Percentiles rank a stretch among this genome's conserved stretches.
These are phyloP conservation scores for Boletus patriciae DNA, from an alignment of 768 basidiomycete genomes.

Conservation along the genomic window DNA sequence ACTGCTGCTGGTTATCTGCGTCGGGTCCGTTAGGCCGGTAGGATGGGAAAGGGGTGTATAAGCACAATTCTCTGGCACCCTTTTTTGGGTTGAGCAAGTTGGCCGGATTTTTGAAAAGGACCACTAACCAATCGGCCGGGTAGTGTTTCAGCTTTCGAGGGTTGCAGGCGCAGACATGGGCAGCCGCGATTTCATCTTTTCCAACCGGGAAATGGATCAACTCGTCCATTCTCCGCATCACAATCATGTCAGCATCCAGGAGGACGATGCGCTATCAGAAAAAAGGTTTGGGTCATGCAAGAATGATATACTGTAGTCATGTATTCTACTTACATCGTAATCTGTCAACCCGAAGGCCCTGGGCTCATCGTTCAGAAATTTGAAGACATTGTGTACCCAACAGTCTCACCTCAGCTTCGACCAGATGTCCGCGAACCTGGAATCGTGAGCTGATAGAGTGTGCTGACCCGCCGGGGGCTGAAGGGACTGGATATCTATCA, in stretches of 20 bases:
- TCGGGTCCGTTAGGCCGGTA: conserved; percentile 47
- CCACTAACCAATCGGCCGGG: conserved; percentile 76
- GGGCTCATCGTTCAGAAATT: background rate
- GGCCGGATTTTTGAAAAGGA: background rate
- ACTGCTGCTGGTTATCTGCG: conserved; percentile 39
- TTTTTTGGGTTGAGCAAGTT: conserved; percentile 32
- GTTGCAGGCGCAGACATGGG: conserved; percentile 93
- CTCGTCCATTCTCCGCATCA: conserved; percentile 81
- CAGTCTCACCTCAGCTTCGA: conserved; percentile 50
- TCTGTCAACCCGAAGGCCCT: conserved; percentile 63
- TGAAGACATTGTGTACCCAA: conserved; percentile 23
- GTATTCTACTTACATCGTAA: conserved; percentile 54
- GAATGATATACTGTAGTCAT: background rate
- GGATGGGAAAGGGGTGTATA: conserved; percentile 57
- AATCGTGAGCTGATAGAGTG: conserved; percentile 37
- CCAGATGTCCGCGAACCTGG: conserved; percentile 64
- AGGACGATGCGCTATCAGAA: conserved; percentile 66
- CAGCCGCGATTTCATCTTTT: conserved; percentile 78
- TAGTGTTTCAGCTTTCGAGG: conserved; percentile 83
- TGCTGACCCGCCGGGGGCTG: conserved; percentile 46
- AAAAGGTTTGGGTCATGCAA: background rate
- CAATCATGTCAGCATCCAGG: conserved; percentile 89
- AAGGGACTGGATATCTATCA: conserved; percentile 60
- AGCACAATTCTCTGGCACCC: conserved; percentile 90
- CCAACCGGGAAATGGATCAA: conserved; percentile 55